A percentile compares a stretch with the other conserved stretches of the same genome.
Evolutionary conservation across 306 rosid genomes (phyloP).

Genomic region (Fragaria ananassa): DNA sequence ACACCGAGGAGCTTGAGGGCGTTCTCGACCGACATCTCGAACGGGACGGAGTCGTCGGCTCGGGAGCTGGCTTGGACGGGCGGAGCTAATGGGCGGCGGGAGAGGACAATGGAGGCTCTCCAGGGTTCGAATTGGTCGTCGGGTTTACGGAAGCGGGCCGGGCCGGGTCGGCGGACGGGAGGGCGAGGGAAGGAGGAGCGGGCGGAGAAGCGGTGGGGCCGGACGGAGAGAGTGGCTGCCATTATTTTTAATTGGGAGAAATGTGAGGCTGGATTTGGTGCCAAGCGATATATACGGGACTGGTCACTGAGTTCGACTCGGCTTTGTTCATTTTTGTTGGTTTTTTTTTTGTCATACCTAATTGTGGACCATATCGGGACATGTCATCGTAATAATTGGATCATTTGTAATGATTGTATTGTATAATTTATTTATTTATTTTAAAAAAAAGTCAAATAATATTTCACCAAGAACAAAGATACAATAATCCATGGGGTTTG

Average conservation of each 20-base stretch:
- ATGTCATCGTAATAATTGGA: neutral
- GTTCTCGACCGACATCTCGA: conserved; percentile 88
- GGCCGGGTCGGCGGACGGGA: conserved; percentile 31
- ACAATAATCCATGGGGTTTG: too few relatives aligned
- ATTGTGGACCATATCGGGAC: neutral
- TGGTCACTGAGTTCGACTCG: too few relatives aligned
- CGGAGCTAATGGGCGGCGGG: conserved; percentile 33
- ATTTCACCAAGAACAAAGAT: too few relatives aligned
- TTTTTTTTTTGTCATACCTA: neutral
- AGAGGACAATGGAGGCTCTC: conserved; percentile 30
- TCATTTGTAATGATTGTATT: too few relatives aligned
- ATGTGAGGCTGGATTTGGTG: conserved; percentile 37
- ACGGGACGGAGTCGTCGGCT: conserved; percentile 82
- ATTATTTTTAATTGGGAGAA: conserved; percentile 16
- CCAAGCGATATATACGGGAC: neutral
- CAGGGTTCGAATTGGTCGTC: conserved; percentile 27
- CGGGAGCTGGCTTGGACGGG: conserved; percentile 68
- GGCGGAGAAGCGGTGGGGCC: conserved; percentile 69
- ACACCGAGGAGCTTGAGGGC: conserved; percentile 92
- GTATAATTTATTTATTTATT: neutral
- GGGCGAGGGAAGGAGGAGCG: conserved; percentile 46
- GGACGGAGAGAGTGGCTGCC: conserved; percentile 79
- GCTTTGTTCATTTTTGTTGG: too few relatives aligned
- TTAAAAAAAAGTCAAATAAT: too few relatives aligned
- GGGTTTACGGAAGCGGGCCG: conserved; percentile 23